phyloP scores from a whole-genome alignment of 2,329 filamentous ascomycete species.

The Phyllosticta paracitricarpa region DNA sequence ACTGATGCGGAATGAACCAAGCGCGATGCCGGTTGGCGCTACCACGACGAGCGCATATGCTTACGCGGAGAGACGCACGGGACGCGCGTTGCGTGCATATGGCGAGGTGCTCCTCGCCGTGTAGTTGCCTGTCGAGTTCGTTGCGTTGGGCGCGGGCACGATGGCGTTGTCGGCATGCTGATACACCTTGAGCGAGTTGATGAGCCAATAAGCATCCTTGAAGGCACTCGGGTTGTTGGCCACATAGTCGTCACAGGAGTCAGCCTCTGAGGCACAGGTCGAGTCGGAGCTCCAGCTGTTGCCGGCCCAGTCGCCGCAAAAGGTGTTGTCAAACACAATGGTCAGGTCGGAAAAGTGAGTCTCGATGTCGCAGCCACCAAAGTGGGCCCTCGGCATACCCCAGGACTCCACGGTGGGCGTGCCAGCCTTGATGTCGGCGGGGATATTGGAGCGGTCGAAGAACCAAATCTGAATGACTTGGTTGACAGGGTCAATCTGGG shows the following conservation, averaged over 20 bases:
- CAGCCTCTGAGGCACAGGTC: slow-evolving; percentile 50
- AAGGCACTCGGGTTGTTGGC: slow-evolving; percentile 60
- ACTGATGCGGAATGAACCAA: no score
- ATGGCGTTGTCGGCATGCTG: slow-evolving; percentile 1
- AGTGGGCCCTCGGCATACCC: slow-evolving; percentile 58
- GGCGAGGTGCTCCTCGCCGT: background rate
- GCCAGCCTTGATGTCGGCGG: slow-evolving; percentile 49
- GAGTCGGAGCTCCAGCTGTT: slow-evolving; percentile 48
- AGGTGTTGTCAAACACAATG: slow-evolving; percentile 72
- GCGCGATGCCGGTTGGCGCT: no score
- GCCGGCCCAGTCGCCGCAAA: slow-evolving; percentile 85
- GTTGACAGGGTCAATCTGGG: slow-evolving; percentile 52
- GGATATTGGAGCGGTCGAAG: slow-evolving; percentile 61
- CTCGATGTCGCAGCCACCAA: slow-evolving; percentile 64
- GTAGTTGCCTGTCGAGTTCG: background rate
- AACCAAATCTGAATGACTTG: slow-evolving; percentile 68
- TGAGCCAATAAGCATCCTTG: slow-evolving; percentile 62
- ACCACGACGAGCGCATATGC: background rate
- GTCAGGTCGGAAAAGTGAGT: slow-evolving; percentile 60
- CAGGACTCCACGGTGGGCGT: slow-evolving; percentile 58
- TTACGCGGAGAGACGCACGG: background rate
- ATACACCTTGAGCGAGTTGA: slow-evolving; percentile 39
- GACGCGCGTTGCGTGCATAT: background rate
- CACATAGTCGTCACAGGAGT: slow-evolving; percentile 64
- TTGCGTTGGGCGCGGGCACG: background rate